Conservation (phyloP, 306 rosid genomes). For the Potentilla sterilis region DNA sequence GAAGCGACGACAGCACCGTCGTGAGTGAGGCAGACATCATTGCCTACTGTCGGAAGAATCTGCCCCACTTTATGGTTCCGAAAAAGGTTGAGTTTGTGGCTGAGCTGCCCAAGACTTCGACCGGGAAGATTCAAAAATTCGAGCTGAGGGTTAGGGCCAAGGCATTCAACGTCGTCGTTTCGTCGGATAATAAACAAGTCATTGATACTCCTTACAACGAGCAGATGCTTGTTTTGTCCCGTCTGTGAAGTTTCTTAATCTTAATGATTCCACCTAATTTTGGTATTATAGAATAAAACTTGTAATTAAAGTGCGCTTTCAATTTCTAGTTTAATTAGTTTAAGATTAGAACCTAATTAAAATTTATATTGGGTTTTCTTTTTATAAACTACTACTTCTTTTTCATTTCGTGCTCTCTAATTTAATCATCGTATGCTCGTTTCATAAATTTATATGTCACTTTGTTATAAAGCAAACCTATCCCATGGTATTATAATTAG, state of each 20-base stretch:
- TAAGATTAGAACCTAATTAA: no score
- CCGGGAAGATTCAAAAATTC: conserved; percentile 41
- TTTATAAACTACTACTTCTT: no score
- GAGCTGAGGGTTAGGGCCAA: conserved; percentile 33
- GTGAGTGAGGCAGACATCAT: conserved; percentile 37
- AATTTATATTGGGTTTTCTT: no score
- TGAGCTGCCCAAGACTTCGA: conserved; percentile 43
- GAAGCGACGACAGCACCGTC: conserved; percentile 11
- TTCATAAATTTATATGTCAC: no score
- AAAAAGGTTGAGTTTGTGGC: conserved; percentile 39
- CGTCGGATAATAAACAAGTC: not conserved
- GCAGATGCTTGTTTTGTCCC: conserved; percentile 51
- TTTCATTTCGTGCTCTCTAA: no score
- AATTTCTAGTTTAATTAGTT: no score
- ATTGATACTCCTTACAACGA: not conserved
- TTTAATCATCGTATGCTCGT: no score
- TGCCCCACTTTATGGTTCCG: conserved; percentile 45
- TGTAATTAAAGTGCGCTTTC: no score
- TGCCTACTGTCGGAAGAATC: conserved; percentile 32
- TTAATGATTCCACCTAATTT: not conserved
- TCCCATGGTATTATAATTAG: not conserved
- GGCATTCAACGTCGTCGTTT: conserved; percentile 9
- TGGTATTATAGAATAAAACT: no score
- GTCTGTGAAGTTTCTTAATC: conserved; percentile 40
- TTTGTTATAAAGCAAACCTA: not conserved